Conservation (phyloP, 225 moss, liverwort and hornwort species). For the Asterella californica region DNA sequence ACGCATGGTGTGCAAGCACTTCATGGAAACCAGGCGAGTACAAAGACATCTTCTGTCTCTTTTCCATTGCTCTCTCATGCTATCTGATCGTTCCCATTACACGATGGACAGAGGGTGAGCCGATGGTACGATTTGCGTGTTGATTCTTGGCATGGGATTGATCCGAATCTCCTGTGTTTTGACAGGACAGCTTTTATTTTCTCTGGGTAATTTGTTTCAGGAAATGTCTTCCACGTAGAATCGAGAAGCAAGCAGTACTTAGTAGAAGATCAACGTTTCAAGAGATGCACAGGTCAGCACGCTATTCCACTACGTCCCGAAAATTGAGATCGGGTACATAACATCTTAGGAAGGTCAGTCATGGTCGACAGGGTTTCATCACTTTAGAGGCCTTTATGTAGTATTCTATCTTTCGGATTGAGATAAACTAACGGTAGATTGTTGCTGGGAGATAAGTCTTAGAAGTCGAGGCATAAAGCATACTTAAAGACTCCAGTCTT, state of each 20-base stretch:
- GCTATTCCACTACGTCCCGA: neutral
- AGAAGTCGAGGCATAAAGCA: neutral
- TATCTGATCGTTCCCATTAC: too few relatives aligned
- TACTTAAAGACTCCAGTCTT: neutral
- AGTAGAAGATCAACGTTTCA: slow-evolving; percentile 13
- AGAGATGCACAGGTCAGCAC: slow-evolving; percentile 2
- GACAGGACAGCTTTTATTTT: neutral
- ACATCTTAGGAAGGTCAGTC: neutral
- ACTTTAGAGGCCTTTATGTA: neutral
- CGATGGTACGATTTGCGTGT: neutral
- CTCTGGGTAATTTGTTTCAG: slow-evolving; percentile 12
- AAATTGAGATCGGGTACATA: neutral
- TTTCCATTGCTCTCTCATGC: neutral
- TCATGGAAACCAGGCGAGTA: neutral
- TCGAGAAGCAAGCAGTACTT: slow-evolving; percentile 10
- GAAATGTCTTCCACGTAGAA: slow-evolving; percentile 7
- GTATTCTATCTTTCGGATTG: neutral
- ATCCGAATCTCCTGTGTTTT: neutral
- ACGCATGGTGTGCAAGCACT: slow-evolving; percentile 3
- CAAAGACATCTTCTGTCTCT: neutral
- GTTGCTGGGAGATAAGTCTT: neutral
- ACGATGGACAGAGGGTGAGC: neutral
- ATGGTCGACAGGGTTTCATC: neutral
- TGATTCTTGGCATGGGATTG: neutral
- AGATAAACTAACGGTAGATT: neutral